A percentile compares a stretch with the other conserved stretches of the same genome.
These are phyloP conservation scores for Fragaria vesca DNA, from an alignment of 306 rosid genomes.

Conservation along the genomic window DNA sequence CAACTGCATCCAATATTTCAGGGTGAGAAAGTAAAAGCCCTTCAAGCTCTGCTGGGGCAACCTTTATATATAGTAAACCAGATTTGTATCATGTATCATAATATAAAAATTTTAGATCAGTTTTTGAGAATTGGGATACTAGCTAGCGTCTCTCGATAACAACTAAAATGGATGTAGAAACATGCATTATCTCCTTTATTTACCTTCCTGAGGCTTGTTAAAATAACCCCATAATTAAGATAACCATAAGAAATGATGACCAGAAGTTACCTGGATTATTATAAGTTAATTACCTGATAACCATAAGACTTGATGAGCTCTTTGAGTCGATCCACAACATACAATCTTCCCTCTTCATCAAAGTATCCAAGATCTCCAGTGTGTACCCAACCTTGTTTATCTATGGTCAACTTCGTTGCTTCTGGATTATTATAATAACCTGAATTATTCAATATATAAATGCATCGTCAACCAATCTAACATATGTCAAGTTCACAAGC, in stretches of 20 bases:
- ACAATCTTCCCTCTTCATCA: conserved; percentile 2
- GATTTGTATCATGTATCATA: no score
- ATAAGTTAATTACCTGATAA: neutral
- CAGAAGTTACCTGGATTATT: no score
- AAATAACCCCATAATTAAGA: no score
- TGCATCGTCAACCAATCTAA: neutral
- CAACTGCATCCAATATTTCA: neutral
- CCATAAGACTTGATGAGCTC: neutral
- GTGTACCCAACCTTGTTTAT: neutral
- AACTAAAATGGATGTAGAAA: no score
- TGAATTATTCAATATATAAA: neutral
- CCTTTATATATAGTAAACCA: neutral
- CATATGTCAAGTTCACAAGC: neutral
- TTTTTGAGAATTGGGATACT: no score
- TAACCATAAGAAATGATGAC: no score
- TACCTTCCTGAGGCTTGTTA: no score
- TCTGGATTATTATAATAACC: neutral
- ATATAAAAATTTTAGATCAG: no score
- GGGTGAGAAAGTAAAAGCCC: neutral
- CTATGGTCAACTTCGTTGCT: neutral
- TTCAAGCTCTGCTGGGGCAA: conserved; percentile 11
- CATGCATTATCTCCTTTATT: no score
- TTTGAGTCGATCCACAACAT: neutral
- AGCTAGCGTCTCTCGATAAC: no score
- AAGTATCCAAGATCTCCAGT: neutral